These are phyloP conservation scores for Cardamine resedifolia DNA, from an alignment of 345 rosid species.

Conservation along the genomic window DNA sequence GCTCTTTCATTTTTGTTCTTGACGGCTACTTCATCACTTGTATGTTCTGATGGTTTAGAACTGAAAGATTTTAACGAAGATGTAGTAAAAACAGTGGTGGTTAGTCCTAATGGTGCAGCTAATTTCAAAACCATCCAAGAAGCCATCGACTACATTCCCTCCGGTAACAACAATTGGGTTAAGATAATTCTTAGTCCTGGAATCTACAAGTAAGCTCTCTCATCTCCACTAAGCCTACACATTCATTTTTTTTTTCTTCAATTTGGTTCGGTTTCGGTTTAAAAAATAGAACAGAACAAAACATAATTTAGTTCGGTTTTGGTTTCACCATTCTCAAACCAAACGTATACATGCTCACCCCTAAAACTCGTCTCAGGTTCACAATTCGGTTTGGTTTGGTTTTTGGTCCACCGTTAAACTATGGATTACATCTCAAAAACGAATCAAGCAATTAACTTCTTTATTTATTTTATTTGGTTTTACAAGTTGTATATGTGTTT, in stretches of 20 bases:
- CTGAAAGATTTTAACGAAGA: neutral
- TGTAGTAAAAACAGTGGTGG: slow-evolving; percentile 29
- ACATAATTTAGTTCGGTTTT: neutral
- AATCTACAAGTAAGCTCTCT: slow-evolving; percentile 36
- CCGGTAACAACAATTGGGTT: slow-evolving; percentile 38
- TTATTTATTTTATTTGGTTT: neutral
- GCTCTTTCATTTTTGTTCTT: slow-evolving; percentile 12
- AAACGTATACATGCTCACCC: neutral
- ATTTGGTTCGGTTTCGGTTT: neutral
- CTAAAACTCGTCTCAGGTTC: neutral
- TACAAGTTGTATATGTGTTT: neutral
- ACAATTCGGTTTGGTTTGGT: neutral
- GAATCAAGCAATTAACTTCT: neutral
- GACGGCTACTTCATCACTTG: neutral
- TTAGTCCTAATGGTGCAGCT: slow-evolving; percentile 34
- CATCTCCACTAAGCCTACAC: neutral
- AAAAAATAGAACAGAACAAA: neutral
- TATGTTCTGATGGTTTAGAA: neutral
- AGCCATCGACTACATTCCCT: slow-evolving; percentile 47
- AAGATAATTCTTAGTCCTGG: slow-evolving; percentile 36
- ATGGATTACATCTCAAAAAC: neutral
- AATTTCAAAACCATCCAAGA: slow-evolving; percentile 41
- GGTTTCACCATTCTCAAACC: neutral
- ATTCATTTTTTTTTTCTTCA: neutral
- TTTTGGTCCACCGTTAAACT: neutral